Evolutionary conservation across 2,329 filamentous ascomycete genomes (phyloP), one percentile per base, ranked within the genome.

Genomic region (Alternaria sp.): DNA sequence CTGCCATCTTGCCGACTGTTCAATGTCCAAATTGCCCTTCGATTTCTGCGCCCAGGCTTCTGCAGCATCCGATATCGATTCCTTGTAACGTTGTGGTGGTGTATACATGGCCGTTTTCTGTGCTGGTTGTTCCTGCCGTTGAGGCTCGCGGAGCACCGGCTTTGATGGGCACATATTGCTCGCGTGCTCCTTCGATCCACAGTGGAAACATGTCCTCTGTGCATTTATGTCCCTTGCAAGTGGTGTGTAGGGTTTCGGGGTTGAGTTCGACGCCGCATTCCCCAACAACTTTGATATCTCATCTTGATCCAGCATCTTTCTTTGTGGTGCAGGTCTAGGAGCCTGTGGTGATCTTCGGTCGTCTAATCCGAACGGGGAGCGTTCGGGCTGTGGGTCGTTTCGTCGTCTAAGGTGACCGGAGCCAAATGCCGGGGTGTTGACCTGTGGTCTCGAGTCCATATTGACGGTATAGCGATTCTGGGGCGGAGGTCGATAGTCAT

Each of bases 171-270:
- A 79, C 13, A 66, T 54, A 8, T 52, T 49, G 57, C 69, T 77
- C 57, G 54, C 12, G 32, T 78, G 77, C 32, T 70, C 71, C 54
- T 64, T 46, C 4, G 70, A 66, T 11, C 74, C 73, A 57, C 76
- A 78, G 59, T 77, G 73, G 61, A 71, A 74, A 58, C 76, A 79
- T 40, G 69, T 74, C n/a, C 66, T 64, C 52, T 68, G 68, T 9
- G 66, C 65, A 25, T 70, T 71, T 9, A 61, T 40, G 17, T 74
- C 65, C 32, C 69, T 71, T n/a, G 65, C 57, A 17, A 78, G 67
- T 9, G 68, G 72, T 44, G 74, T 69, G 30, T 71, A 75, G 17
- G 66, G 66, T 19, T 66, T 68, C 32, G 61, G 54, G 9, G 28
- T 30, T 30, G 59, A 50, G 7, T 32, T 69, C 4, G 61, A 40